phyloP scores from a whole-genome alignment of 1,284 basidiomycete genomes.

The Apiotrichum akiyoshidainum region DNA sequence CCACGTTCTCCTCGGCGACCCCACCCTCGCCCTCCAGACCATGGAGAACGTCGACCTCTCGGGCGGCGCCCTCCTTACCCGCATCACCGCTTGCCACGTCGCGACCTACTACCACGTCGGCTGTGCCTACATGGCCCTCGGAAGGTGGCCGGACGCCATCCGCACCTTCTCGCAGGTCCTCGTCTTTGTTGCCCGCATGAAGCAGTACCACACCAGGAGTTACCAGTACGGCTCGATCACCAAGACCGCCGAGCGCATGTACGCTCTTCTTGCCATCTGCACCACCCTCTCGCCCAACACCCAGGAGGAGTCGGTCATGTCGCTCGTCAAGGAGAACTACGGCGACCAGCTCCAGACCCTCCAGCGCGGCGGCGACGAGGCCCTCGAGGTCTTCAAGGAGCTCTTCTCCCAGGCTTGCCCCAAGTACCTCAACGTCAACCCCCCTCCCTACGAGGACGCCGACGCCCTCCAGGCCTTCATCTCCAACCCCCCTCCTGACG shows the following conservation, averaged over 20 bases:
- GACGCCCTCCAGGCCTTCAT: slow-evolving; percentile 61
- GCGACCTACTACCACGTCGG: slow-evolving; percentile 82
- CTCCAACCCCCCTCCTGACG: slow-evolving; percentile 61
- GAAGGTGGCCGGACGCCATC: slow-evolving; percentile 91
- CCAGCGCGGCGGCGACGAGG: slow-evolving; percentile 65
- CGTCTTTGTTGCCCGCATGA: slow-evolving; percentile 87
- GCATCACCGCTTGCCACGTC: slow-evolving; percentile 92
- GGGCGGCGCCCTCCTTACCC: slow-evolving; percentile 73
- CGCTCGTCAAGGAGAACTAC: slow-evolving; percentile 87
- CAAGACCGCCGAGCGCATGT: slow-evolving; percentile 97
- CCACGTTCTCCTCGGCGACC: slow-evolving; percentile 92
- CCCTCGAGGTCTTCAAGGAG: slow-evolving; percentile 82
- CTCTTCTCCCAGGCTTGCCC: slow-evolving; percentile 92
- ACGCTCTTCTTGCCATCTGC: slow-evolving; percentile 89
- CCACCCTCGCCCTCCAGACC: slow-evolving; percentile 82
- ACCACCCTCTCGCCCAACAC: slow-evolving; percentile 85
- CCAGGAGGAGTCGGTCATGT: slow-evolving; percentile 90
- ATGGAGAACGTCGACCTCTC: slow-evolving; percentile 90
- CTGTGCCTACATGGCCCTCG: slow-evolving; percentile 92
- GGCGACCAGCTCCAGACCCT: slow-evolving; percentile 87
- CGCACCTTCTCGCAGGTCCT: slow-evolving; percentile 88
- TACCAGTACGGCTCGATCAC: slow-evolving; percentile 99
- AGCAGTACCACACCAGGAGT: slow-evolving; percentile 90
- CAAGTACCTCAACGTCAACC: slow-evolving; percentile 92
- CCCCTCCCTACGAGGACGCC: slow-evolving; percentile 85